These are phyloP conservation scores for Backusella mclennaniae DNA, from an alignment of 192 early-diverging fungal genomes.

Conservation along the genomic window DNA sequence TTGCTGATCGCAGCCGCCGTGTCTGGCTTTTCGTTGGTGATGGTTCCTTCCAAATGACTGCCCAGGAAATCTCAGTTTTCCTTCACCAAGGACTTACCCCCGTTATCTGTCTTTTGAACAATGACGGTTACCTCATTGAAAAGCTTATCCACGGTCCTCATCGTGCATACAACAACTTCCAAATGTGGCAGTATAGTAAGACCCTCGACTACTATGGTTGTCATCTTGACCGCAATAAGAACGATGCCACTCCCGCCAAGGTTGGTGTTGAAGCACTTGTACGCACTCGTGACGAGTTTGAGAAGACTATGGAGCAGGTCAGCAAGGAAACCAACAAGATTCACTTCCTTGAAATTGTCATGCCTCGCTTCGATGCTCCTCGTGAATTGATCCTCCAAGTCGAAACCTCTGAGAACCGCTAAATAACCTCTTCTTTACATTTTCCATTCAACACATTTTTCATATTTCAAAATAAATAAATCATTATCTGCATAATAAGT, in stretches of 20 bases:
- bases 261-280: constrained; percentile 38
- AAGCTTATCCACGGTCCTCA: constrained; percentile 43
- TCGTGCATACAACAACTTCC: constrained; percentile 47
- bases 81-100: constrained; percentile 46
- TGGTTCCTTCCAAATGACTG: constrained; percentile 52
- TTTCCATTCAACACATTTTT: neutral
- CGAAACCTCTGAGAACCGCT: constrained; percentile 24
- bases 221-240: constrained; percentile 24
- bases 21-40: constrained; percentile 50
- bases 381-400: constrained; percentile 35
- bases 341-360: constrained; percentile 49
- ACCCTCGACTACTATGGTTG: constrained; percentile 45
- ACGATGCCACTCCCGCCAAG: neutral
- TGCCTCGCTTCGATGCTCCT: constrained; percentile 47
- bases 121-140: constrained; percentile 55
- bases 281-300: constrained; percentile 37
- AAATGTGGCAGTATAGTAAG: constrained; percentile 50
- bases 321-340: constrained; percentile 33
- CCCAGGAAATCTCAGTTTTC: constrained; percentile 48
- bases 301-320: constrained; percentile 30
- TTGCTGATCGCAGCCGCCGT: constrained; percentile 39
- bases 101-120: constrained; percentile 50
- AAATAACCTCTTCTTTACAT: neutral
- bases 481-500: neutral
- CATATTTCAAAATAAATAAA: constrained; percentile 2